Base-by-base conservation (phyloP, 176 grass and related monocot species). In the Oropetium thomaeum region DNA sequence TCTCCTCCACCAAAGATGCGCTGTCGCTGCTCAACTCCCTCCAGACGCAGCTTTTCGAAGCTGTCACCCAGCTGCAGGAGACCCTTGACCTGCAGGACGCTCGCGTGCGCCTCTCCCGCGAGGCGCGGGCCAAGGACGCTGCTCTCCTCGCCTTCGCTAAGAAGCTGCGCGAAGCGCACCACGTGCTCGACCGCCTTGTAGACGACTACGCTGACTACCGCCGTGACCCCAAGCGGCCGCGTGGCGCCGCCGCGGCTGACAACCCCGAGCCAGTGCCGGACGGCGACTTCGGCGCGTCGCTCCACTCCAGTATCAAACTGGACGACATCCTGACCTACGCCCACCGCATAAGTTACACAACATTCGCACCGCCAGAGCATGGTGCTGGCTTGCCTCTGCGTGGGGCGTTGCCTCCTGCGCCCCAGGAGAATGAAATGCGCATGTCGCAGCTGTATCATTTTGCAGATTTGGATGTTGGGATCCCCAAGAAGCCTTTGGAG, bases 331-430 rank as follows among this genome's bases (percentile, higher is more conserved):
- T 99, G 35, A 47, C 89, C 19, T 99, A 92, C 57, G 96, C 96
- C 5, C 89, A 95, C 49, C 85, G 85, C 62, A 90, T 99, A 71
- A 99, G 96, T 81, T 99, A 92, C 76, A 92, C 96, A 6, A 95
- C 96, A 19, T 99, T 99, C 71, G 96, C 96, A 1, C 96, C 96
- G 3, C 96, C 96, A 7, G 96, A 99, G 82, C 96, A 99, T 17
- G 91, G 91, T n/a, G 91, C 91, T 10, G 96, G 96, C 33, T 54
- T 99, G 31, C 96, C 89, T 47, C 87, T 99, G 10, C 86, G 89
- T 5, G 92, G 82, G 1, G 87, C 91, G 2, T 75, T 92, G 28
- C 96, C 96, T 1, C 96, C 96, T 14, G 96, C 92, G 1, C 96
- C 96, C 15, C 96, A 99, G 79, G 96, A 99, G 0, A 86, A 86